These are phyloP conservation scores for Hymenoscyphus linearis DNA, from an alignment of 2,329 filamentous ascomycete genomes.

Conservation along the genomic window DNA sequence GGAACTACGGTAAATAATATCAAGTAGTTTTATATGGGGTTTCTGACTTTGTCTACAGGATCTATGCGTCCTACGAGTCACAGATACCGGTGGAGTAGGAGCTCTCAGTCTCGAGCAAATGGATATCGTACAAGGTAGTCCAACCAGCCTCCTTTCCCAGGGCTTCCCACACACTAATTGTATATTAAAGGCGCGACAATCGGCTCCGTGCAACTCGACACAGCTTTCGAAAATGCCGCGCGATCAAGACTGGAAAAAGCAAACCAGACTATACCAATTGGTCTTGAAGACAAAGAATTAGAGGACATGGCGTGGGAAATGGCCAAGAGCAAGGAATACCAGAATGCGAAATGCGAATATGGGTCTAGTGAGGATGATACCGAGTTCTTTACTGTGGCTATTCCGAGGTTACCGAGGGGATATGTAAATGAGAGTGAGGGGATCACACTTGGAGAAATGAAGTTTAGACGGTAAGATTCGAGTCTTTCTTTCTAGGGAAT, in stretches of 20 bases:
- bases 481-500: background rate
- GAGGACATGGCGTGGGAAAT: conserved; percentile 37
- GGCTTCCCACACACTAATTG: background rate
- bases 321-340: conserved; percentile 37
- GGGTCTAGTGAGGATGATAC: conserved; percentile 34
- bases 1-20: conserved; percentile 34
- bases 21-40: background rate
- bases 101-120: conserved; percentile 24
- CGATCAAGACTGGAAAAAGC: conserved; percentile 29
- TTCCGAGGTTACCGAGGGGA: conserved; percentile 31
- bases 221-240: conserved; percentile 35
- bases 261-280: conserved; percentile 22
- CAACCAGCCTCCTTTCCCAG: too few relatives aligned
- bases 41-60: conserved; percentile 30
- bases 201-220: conserved; percentile 37
- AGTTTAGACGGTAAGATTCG: conserved; percentile 11
- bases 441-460: conserved; percentile 19
- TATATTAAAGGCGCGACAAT: conserved; percentile 19
- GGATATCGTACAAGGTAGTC: conserved; percentile 17
- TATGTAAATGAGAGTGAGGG: conserved; percentile 31
- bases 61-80: conserved; percentile 35
- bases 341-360: conserved; percentile 37
- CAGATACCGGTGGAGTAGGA: conserved; percentile 23
- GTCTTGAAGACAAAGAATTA: conserved; percentile 23
- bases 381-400: conserved; percentile 32